Conservation (phyloP, 2,329 filamentous ascomycete genomes). For the Trichoderma atrobrunneum region DNA sequence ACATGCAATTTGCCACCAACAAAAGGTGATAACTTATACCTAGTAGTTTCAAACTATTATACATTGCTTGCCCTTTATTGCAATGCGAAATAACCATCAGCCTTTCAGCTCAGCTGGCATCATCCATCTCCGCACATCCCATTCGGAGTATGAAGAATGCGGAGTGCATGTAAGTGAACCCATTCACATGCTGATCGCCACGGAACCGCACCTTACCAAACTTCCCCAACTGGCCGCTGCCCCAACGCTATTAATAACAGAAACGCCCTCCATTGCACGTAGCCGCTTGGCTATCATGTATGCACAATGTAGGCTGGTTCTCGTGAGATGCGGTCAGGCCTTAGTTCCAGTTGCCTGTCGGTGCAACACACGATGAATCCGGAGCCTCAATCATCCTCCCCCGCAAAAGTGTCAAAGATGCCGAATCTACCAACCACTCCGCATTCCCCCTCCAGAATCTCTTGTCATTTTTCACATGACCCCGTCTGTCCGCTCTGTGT, state of each 20-base stretch:
- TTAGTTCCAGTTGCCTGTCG: background rate
- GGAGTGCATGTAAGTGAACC: background rate
- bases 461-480: background rate
- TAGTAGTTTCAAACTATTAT: background rate
- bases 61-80: background rate
- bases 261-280: background rate
- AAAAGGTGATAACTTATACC: background rate
- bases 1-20: background rate
- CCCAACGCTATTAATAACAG: slow-evolving; percentile 13
- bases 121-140: background rate
- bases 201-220: background rate
- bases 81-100: background rate
- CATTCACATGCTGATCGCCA: background rate
- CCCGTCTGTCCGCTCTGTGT: background rate
- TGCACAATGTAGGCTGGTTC: background rate
- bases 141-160: background rate
- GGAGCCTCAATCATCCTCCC: background rate
- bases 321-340: background rate
- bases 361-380: background rate
- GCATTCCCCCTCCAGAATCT: background rate
- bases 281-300: background rate
- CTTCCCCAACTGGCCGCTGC: background rate
- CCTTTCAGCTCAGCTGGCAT: background rate
- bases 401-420: no score
- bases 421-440: background rate